Base-by-base conservation (phyloP, 768 basidiomycete genomes). In the Termitomyces sp. region DNA sequence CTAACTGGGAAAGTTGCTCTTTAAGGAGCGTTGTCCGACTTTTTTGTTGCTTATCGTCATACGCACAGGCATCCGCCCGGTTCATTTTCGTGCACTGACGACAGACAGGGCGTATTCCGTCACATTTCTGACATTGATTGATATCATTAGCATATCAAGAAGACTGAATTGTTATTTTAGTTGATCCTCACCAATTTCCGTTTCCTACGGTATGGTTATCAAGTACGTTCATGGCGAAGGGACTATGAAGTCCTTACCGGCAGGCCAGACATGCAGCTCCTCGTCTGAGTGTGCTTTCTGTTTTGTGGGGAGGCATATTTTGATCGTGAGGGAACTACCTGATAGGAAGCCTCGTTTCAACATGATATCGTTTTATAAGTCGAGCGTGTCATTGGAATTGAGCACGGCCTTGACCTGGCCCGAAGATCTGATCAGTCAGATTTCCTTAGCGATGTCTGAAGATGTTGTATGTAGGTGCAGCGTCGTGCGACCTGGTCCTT, bases 41-140 rank as follows among this genome's bases (percentile, higher is more conserved):
- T 67, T 83, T 83, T 56, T 78, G 79, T 61, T 76, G 77, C 66
- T 77, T 78, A 65, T 86, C 83, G 63, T 85, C 82, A 71, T 85
- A 87, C 54, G 77, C 69, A 67, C 85, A 86, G 50, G 81, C 77
- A 26, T 75, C 70, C 5, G 70, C 67, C 26, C 83, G 70, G 65
- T 79, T 80, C 71, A 82, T 79, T 60, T 81, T 80, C 60, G 68
- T 68, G 63, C 84, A 87, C 62, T 82, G 81, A 22, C 70, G 68
- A 64, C 85, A 86, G 36, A 78, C 72, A 16, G 85, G 85, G 41
- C 81, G 80, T 26, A 66, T 67, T 18, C 83, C 83, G 63, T 85
- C 82, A 65, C 85, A 87, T 80, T 82, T 80, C 85, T 86, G 61
- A 11, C 38, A 46, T n/a, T 40, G 49, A 58, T 47, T 24, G 30